Conservation (phyloP, 495 filamentous ascomycete species). For the Neurospora sp. region DNA sequence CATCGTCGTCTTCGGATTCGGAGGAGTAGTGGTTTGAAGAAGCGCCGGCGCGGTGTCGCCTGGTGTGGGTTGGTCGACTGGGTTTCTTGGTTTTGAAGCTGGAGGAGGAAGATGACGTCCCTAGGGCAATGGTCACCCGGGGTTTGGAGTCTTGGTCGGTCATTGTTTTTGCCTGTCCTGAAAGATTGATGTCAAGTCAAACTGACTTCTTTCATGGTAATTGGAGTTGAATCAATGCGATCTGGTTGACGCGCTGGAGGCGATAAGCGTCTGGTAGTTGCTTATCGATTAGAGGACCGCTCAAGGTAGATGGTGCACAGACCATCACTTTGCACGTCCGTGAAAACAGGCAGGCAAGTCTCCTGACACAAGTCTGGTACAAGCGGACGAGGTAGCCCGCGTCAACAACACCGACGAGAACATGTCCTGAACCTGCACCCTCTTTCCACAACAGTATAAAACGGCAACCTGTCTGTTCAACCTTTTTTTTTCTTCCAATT, state of each 20-base stretch:
- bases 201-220: not conserved
- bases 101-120: not conserved
- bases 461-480: not conserved
- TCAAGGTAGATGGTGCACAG: not conserved
- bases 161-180: not conserved
- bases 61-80: not conserved
- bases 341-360: not conserved
- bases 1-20: slow-evolving; percentile 9
- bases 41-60: not conserved
- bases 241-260: not conserved
- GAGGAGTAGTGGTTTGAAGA: not conserved
- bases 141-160: not conserved
- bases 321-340: not conserved
- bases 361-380: not conserved
- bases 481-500: not conserved
- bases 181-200: not conserved
- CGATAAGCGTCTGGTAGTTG: not conserved
- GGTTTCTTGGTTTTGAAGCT: not conserved
- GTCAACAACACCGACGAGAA: not conserved
- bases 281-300: not conserved
- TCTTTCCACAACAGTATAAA: not conserved
- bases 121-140: slow-evolving; percentile 4
- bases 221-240: not conserved
- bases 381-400: not conserved
- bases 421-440: not conserved